These are phyloP conservation scores for Teratosphaeria nubilosa DNA, from an alignment of 2,329 filamentous ascomycete species.

Conservation along the genomic window DNA sequence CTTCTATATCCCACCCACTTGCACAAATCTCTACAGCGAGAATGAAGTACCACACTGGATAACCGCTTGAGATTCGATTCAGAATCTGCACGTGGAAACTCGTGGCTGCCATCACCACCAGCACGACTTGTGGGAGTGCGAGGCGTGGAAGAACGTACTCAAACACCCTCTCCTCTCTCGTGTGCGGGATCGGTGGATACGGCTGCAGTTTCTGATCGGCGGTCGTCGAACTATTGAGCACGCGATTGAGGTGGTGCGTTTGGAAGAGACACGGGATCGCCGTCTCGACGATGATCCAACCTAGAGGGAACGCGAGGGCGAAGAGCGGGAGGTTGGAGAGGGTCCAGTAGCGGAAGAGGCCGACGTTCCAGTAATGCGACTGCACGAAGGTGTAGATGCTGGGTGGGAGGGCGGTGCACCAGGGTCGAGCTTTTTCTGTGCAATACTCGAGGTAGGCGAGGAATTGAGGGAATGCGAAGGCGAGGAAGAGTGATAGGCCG, in stretches of 20 bases:
- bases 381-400: conserved; percentile 92
- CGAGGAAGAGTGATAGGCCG: conserved; percentile 57
- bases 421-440: conserved; percentile 42
- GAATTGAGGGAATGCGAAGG: conserved; percentile 62
- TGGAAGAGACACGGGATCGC: conserved; percentile 25
- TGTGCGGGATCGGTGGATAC: not conserved
- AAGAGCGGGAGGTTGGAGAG: conserved; percentile 79
- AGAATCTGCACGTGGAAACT: conserved; percentile 93
- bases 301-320: conserved; percentile 67
- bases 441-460: conserved; percentile 69
- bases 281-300: conserved; percentile 57
- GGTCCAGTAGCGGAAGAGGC: conserved; percentile 86
- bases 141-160: conserved; percentile 41
- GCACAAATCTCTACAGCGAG: conserved; percentile 42
- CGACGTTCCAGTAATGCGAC: conserved; percentile 79
- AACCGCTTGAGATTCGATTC: conserved; percentile 76
- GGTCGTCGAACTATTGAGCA: not conserved
- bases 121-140: conserved; percentile 60
- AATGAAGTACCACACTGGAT: conserved; percentile 83
- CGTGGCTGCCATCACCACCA: conserved; percentile 62
- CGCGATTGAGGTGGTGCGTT: conserved; percentile 1
- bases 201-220: conserved; percentile 1
- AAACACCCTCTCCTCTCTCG: conserved; percentile 8
- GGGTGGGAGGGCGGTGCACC: conserved; percentile 65
- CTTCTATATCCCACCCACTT: not conserved